Evolutionary conservation across 257 asterid genomes (phyloP), one percentile per base, ranked within the genome.

Genomic region (Gynochthodes officinalis): DNA sequence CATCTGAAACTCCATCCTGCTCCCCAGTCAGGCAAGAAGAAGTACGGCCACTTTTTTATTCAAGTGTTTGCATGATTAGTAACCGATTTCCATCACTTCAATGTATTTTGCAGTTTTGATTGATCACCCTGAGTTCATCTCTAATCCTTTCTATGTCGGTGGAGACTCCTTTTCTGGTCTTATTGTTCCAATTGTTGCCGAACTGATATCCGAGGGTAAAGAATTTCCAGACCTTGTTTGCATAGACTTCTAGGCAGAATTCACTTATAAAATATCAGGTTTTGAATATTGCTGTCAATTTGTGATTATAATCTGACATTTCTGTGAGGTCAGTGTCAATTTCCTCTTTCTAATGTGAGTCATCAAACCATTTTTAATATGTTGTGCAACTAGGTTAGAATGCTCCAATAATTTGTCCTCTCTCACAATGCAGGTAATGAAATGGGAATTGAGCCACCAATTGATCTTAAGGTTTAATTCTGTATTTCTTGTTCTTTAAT

Each of bases 91-190:
- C 16, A 18, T 40, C 35, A 8, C 64, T 25, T 33, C 2, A 18
- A 21, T 61, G 43, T 25, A 43, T 60, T 61, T 75, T 73, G 74
- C 79, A 84, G 89, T 84, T 83, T 64, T 84, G 23, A 28, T 67
- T 70, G 77, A 73, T 46, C 83, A 80, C 68, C 73, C 86, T 1
- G 84, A 79, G 14, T 79, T 79, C 49, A 66, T 46, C 49, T 77
- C 82, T n/a, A 84, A 77, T 58, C 69, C 78, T 28, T 21, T 84
- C n/a, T 81, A 81, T 27, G 60, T 82, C 67, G 86, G 50, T 18
- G 88, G 86, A 44, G 86, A 84, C 70, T 84, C 88, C 4, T 84
- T 73, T 63, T 63, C 81, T 0, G 88, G 88, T 53, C n/a, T 79
- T n/a, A 39, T 63, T 55, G 46, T 76, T 63, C 88, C 88, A 7